phyloP scores from a whole-genome alignment of 2,329 filamentous ascomycete species.

The Colletotrichum sublineola region DNA sequence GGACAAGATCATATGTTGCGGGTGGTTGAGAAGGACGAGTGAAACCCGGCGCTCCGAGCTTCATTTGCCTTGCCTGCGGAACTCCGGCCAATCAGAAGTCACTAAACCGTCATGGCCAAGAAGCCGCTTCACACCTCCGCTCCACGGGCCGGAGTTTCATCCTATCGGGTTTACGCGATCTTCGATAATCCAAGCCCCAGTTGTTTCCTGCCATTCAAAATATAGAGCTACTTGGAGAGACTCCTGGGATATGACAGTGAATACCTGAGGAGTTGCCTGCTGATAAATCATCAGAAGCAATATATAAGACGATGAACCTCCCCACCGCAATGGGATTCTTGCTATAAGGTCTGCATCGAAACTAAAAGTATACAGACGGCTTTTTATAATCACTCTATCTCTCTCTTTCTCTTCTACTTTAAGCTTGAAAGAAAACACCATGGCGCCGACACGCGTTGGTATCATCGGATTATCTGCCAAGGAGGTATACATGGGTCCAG shows the following conservation, averaged over 20 bases:
- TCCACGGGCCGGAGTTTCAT: constrained; percentile 1
- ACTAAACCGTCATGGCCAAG: background rate
- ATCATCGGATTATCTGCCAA: constrained; percentile 70
- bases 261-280: background rate
- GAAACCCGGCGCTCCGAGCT: background rate
- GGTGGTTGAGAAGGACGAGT: background rate
- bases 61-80: background rate
- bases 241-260: background rate
- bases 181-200: background rate
- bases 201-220: background rate
- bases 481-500: constrained; percentile 58
- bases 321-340: background rate
- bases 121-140: constrained; percentile 26
- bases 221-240: background rate
- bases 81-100: constrained; percentile 10
- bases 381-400: too few species aligned
- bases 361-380: background rate
- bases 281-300: background rate
- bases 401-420: too few species aligned
- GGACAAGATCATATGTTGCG: background rate
- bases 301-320: background rate
- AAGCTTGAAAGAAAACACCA: constrained; percentile 23
- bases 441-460: constrained; percentile 63
- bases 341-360: background rate
- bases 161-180: background rate